Percentiles rank a stretch among this genome's conserved stretches.
Conservation (phyloP, 257 asterid genomes). For the Solanum pennellii region DNA sequence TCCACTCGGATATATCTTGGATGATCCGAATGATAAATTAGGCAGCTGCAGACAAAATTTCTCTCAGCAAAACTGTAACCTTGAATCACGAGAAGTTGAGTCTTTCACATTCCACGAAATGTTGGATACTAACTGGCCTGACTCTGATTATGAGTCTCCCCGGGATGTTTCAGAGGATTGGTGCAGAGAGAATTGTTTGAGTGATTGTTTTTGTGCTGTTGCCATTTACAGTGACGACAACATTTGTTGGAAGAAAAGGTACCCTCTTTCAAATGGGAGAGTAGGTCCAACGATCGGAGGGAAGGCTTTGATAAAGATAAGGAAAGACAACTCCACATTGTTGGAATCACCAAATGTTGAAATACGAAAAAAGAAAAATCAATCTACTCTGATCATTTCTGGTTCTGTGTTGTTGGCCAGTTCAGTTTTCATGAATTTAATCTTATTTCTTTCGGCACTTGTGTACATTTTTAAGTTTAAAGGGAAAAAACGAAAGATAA, state of each 20-base stretch:
- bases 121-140: background rate
- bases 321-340: background rate
- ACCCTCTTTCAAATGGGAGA: conserved; percentile 56
- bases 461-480: background rate
- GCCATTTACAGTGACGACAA: conserved; percentile 8
- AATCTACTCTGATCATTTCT: background rate
- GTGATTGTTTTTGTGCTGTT: conserved; percentile 45
- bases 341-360: background rate
- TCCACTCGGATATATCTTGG: conserved; percentile 20
- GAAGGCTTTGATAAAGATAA: conserved; percentile 35
- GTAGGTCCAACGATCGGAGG: background rate
- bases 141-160: conserved; percentile 1
- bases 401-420: background rate
- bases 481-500: background rate
- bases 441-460: background rate
- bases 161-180: conserved; percentile 17
- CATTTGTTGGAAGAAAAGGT: conserved; percentile 58
- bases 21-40: conserved; percentile 22
- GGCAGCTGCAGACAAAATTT: conserved; percentile 32
- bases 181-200: conserved; percentile 29
- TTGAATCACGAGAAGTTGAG: background rate
- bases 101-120: conserved; percentile 1
- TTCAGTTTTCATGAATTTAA: background rate
- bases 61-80: conserved; percentile 16
- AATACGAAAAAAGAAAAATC: background rate